Base-by-base conservation (phyloP, 345 rosid genomes). In the Crucihimalaya himalaica region DNA sequence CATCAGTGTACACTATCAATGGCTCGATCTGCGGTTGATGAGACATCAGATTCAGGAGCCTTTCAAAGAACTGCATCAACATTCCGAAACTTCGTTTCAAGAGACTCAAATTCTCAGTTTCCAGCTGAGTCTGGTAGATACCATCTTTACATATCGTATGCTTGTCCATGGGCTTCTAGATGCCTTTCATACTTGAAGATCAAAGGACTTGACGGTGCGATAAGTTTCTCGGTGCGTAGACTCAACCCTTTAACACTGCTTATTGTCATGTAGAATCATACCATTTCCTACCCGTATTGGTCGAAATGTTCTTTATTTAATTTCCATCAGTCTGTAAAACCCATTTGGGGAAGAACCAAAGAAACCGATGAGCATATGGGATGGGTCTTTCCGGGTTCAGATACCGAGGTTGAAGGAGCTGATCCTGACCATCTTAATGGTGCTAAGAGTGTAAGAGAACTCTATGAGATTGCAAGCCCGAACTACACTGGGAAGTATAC, bases 131-230 rank as follows among this genome's bases (percentile, higher is more conserved):
- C 97, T 7, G 91, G 94, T 66, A 87, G 98, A 81, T 93, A 93
- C 81, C 98, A 91, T 89, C 86, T 94, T 37, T 94, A 94, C 52
- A 74, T 94, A 69, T 93, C 97, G 2, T 90, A 93, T 83, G 98
- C 98, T 66, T 93, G 98, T 72, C 98, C 98, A 9, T 90, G 98
- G 98, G 98, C 97, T 47, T 88, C 89, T 23, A 83, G 98, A 72
- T 90, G 97, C 64, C 86, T 93, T 65, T 85, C 97, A 15, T 91
- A 78, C 82, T 77, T 93, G 77, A 89, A 86, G 85, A 71, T 91
- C 74, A 94, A 91, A 79, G 97, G 97, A 54, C 97, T 94, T 48
- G 90, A 86, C 27, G 81, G 84, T 51, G 89, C 86, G 72, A 91
- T 94, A 75, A 63, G 82, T 78, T 89, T 89, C 81, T 85, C 95